Evolutionary conservation across 768 basidiomycete species (phyloP), one percentile per base, ranked within the genome.

Genomic region (Megacollybia marginata): DNA sequence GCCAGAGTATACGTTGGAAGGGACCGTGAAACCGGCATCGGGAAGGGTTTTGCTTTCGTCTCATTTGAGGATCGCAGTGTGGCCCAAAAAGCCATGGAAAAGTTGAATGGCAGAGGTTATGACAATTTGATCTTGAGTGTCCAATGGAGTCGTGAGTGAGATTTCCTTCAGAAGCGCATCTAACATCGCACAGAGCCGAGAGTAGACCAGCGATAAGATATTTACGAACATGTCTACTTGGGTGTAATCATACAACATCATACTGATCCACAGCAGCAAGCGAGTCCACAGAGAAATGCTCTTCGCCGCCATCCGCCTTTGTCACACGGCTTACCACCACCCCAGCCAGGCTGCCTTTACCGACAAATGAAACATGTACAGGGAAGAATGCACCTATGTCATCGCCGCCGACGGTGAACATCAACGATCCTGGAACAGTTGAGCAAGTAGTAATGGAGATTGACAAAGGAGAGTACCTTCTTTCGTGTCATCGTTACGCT

Each of bases 11-110:
- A 93, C 66, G 88, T 99, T 44, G 96, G 95, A 20, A 77, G 89
- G 42, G 96, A 99, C 64, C 76, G 92, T 48, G 94, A 96, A 59
- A 97, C 95, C 9, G 91, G 94, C 43, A 78, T 87, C 18, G 93
- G 93, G 50, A 96, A 95, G 67, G 95, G 95, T 45, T 96, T 95
- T 64, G 95, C 94, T 13, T 98, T 98, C 58, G 94, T 99, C 49
- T 91, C 87, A 64, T 99, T 96, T 60, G 95, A 98, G 62, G 85
- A 85, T 13, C 74, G 76, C 61, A 72, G 78, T 10, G 71, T 74
- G 48, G 96, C 91, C 16, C 89, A 95, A 68, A 78, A 73, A 62
- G 96, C 96, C 40, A 85, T 96, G 72, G 83, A 89, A 59, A 95
- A 92, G 68, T 83, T 93, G 56, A 76, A 97, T 59, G 95, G 94